Base-by-base conservation (phyloP, 1,139 yeast genomes). In the Scheffersomyces stambukii region DNA sequence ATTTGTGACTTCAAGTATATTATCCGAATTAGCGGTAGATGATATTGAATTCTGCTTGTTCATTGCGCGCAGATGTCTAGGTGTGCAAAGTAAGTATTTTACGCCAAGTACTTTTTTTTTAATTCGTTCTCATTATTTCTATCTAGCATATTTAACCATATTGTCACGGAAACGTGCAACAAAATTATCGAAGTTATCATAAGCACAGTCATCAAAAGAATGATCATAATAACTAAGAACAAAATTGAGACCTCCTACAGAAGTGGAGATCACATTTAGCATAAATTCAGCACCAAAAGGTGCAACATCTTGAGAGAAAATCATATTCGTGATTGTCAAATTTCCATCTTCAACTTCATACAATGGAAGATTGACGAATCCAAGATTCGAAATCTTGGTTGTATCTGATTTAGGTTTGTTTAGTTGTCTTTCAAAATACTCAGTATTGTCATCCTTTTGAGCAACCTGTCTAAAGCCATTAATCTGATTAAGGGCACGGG, bases 311-410 rank as follows among this genome's bases (percentile, higher is more conserved):
- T 65, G 72, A 1, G 64, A 46, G 37, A 65, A 65, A 1, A 60
- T 42, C 46, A 64, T 39, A 30, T 64, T 54, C 1, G 37, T 42
- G 10, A 65, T 47, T 1, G 46, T 44, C 62, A 60, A 58, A 3
- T 28, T 28, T 13, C 27, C 34, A 8, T 10, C 25, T 7, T 21
- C 19, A 5, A 21, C 20, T 5, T 30, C 29, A 21, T 38, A 43
- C 3, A 30, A 34, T 2, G 58, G 53, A 9, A 45, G 24, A 6
- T 48, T 49, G 13, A 57, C 43, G 4, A 52, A 37, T 2, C 73
- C 73, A 36, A 67, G 46, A 36, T 66, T 67, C 8, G 73, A 67
- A 16, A 62, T 36, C 33, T 66, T 66, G 13, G 52, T 35, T 0
- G 62, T 41, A 30, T 63, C 71, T 1, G 50, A 52, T 34, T 57